phyloP scores from a whole-genome alignment of 1,139 yeast genomes.

The Taphrina pruni region DNA sequence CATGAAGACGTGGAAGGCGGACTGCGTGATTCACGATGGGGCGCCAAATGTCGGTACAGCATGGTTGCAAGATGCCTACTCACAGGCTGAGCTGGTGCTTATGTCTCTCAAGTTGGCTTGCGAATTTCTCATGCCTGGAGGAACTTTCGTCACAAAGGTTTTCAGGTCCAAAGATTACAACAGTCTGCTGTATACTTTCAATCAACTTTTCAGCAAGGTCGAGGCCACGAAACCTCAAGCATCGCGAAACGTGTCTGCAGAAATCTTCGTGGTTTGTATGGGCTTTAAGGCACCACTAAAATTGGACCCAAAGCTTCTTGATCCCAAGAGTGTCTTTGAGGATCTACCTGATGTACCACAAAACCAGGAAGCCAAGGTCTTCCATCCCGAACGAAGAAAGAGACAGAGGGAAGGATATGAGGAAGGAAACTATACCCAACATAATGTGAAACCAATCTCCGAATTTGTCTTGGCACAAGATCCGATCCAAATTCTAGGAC shows the following conservation, averaged over 20 bases:
- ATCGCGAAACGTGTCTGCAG: slow-evolving; percentile 94
- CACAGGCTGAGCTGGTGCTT: slow-evolving; percentile 92
- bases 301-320: slow-evolving; percentile 87
- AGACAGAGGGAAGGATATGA: slow-evolving; percentile 97
- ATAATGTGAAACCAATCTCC: slow-evolving; percentile 72
- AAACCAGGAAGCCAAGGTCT: slow-evolving; percentile 91
- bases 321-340: slow-evolving; percentile 91
- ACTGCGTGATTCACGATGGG: slow-evolving; percentile 96
- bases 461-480: slow-evolving; percentile 83
- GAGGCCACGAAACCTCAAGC: slow-evolving; percentile 99
- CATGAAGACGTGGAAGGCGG: slow-evolving; percentile 99
- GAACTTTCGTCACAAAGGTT: slow-evolving; percentile 95
- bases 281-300: slow-evolving; percentile 96
- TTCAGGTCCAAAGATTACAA: slow-evolving; percentile 98
- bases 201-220: slow-evolving; percentile 90
- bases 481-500: slow-evolving; percentile 83
- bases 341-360: slow-evolving; percentile 73
- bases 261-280: slow-evolving; percentile 94
- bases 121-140: slow-evolving; percentile 90
- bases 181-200: slow-evolving; percentile 95
- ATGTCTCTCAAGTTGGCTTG: slow-evolving; percentile 93
- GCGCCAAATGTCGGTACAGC: slow-evolving; percentile 99
- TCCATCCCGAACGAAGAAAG: slow-evolving; percentile 87
- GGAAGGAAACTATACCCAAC: slow-evolving; percentile 84
- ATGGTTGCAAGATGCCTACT: slow-evolving; percentile 99